Evolutionary conservation across 2,329 filamentous ascomycete species (phyloP), one percentile per base, ranked within the genome.

Genomic region (Phialophora verrucosa): DNA sequence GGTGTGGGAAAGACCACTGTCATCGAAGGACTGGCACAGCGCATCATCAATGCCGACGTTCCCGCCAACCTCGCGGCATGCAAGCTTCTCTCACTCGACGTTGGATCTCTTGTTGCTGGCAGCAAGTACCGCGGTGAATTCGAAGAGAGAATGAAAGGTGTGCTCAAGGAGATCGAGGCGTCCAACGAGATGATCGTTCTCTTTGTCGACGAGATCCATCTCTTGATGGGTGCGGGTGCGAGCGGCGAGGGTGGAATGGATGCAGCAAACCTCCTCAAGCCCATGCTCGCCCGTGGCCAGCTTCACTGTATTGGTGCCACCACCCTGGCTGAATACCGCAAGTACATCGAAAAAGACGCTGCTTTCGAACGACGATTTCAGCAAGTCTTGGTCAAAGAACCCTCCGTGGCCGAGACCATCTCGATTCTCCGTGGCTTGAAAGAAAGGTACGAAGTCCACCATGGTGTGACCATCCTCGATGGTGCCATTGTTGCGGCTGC

Each of bases 71-170:
- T 99, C 62, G 93, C 95, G 60, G 90, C 92, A 66, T 99, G 95
- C 86, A 95, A 91, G 78, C 85, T 99, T 67, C 88, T 99, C 64
- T 97, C 95, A 3, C 88, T 99, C 54, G 95, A 99, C 75, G 94
- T 99, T 56, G 95, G 95, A 74, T 91, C 94, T 27, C 84, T 99
- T 64, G 94, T 99, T 70, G 95, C 95, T 65, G 95, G 95, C 72
- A 97, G 93, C 87, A 99, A 99, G 82, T 99, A 96, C 83, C 90
- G 95, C 58, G 95, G 95, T 82, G 95, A 99, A 78, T 99, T 99
- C 67, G 95, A 99, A 78, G 95, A 99, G 84, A 88, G 95, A 73
- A 98, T 99, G 93, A 99, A 99, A 86, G 93, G 94, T 63, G 95
- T 99, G 4, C 80, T 99, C 74, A 99, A 98, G 79, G 95, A 99